These are phyloP conservation scores for Lipomyces starkeyi DNA, from an alignment of 805 yeast genomes.

Conservation along the genomic window DNA sequence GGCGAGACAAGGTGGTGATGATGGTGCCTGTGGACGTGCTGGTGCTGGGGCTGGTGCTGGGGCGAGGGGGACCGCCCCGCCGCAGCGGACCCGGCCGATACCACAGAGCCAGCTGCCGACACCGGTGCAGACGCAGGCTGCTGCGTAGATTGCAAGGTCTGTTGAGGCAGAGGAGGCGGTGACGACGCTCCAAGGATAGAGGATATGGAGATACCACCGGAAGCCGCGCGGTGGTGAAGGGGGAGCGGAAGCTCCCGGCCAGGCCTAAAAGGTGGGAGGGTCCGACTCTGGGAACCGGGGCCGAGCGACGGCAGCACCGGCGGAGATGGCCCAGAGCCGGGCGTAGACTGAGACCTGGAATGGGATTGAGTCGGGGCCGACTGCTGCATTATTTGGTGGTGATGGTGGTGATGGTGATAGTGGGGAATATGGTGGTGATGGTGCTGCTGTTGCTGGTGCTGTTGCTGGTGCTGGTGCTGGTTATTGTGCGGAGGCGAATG, in stretches of 20 bases:
- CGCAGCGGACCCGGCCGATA: conserved; percentile 8
- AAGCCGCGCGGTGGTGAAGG: conserved; percentile 13
- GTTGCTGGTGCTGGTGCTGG: not conserved
- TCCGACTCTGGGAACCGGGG: conserved; percentile 15
- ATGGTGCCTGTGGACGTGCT: conserved; percentile 18
- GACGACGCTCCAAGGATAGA: conserved; percentile 32
- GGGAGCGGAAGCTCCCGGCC: conserved; percentile 21
- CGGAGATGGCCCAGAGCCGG: conserved; percentile 8
- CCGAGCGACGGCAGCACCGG: conserved; percentile 29
- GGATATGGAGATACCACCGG: conserved; percentile 34
- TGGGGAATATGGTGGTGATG: conserved; percentile 21
- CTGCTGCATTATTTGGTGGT: conserved; percentile 9
- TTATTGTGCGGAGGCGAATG: conserved; percentile 6
- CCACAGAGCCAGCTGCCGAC: conserved; percentile 14
- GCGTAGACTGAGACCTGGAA: conserved; percentile 6
- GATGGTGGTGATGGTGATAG: conserved; percentile 21
- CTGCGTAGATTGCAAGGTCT: not conserved
- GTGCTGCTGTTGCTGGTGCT: conserved; percentile 7
- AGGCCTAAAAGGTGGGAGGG: conserved; percentile 22
- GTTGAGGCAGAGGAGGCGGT: conserved; percentile 17
- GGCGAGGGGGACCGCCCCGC: conserved; percentile 6
- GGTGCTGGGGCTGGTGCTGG: conserved; percentile 25
- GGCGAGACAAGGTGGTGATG: conserved; percentile 15
- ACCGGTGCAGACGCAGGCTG: conserved; percentile 11
- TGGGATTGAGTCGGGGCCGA: conserved; percentile 2